phyloP scores from a whole-genome alignment of 1,139 yeast species.

The Kodamaea arcana region DNA sequence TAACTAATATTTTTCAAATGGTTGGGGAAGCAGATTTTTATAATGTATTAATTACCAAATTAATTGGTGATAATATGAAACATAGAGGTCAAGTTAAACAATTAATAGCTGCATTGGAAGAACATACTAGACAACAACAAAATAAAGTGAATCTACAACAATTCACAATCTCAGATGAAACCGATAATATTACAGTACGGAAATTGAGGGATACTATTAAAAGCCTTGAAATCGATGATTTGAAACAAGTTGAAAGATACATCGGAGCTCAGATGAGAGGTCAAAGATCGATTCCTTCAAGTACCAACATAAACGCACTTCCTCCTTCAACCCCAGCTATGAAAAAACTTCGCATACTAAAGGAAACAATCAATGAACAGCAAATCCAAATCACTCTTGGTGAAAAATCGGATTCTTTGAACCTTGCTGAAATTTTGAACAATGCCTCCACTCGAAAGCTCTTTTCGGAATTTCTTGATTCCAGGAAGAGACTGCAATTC shows the following conservation, averaged over 20 bases:
- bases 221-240: constrained; percentile 14
- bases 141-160: constrained; percentile 2
- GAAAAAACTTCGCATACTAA: constrained; percentile 12
- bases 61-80: constrained; percentile 62
- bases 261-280: constrained; percentile 17
- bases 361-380: constrained; percentile 10
- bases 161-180: constrained; percentile 17
- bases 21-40: constrained; percentile 73
- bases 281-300: background rate
- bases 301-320: too few species aligned
- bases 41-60: constrained; percentile 59
- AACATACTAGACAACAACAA: constrained; percentile 43
- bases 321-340: constrained; percentile 1
- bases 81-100: constrained; percentile 75
- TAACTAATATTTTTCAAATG: constrained; percentile 50
- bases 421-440: constrained; percentile 18
- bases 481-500: constrained; percentile 36
- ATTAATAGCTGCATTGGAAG: constrained; percentile 65
- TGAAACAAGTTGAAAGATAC: constrained; percentile 19
- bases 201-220: constrained; percentile 5
- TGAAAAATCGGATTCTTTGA: constrained; percentile 8
- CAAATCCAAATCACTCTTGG: constrained; percentile 3
- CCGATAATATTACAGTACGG: constrained; percentile 37
- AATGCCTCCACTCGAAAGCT: constrained; percentile 45
- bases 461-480: constrained; percentile 57